These are phyloP conservation scores for Talaromyces atroroseus DNA, from an alignment of 2,329 filamentous ascomycete genomes.

Conservation along the genomic window DNA sequence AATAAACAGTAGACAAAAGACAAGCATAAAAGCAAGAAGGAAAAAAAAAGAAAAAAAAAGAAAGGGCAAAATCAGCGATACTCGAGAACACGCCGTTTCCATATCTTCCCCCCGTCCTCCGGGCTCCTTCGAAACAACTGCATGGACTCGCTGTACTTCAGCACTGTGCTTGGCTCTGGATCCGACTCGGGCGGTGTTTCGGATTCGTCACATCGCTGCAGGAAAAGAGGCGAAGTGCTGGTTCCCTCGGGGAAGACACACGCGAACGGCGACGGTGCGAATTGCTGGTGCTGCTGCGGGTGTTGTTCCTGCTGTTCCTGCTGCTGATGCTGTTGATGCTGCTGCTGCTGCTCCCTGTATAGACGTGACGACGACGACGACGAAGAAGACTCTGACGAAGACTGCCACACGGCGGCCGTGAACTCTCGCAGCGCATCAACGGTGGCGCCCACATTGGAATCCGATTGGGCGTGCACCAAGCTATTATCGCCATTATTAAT, in stretches of 20 bases:
- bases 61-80: constrained; percentile 24
- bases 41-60: no score
- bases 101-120: constrained; percentile 26
- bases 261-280: constrained; percentile 6
- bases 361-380: not conserved
- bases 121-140: constrained; percentile 27
- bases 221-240: constrained; percentile 5
- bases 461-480: constrained; percentile 13
- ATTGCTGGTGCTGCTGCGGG: not conserved
- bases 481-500: not conserved
- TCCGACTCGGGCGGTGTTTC: not conserved
- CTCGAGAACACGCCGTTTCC: constrained; percentile 32
- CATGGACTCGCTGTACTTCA: constrained; percentile 27
- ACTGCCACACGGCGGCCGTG: not conserved
- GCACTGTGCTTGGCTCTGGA: constrained; percentile 16
- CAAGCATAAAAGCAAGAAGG: not conserved
- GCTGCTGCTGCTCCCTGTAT: not conserved
- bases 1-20: no score
- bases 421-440: not conserved
- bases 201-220: constrained; percentile 4
- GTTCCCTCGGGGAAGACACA: constrained; percentile 10
- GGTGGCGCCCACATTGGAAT: constrained; percentile 10
- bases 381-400: not conserved
- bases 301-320: not conserved
- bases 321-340: not conserved